These are phyloP conservation scores for Coemansia brasiliensis DNA, from an alignment of 192 early-diverging fungal genomes.

Conservation along the genomic window DNA sequence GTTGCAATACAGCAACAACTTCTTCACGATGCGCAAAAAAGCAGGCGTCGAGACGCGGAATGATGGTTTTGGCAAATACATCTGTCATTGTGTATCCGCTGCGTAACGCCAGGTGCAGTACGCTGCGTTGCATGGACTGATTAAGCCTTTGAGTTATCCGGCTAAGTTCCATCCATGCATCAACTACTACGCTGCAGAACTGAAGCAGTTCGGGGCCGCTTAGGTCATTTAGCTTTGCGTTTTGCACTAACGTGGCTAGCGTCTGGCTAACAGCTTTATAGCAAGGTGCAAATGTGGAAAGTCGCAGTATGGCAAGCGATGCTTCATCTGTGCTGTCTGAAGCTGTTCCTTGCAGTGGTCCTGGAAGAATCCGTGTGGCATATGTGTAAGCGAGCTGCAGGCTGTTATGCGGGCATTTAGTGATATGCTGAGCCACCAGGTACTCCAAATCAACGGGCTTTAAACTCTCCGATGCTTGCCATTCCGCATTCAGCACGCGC, in stretches of 20 bases:
- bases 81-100: constrained; percentile 32
- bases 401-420: constrained; percentile 32
- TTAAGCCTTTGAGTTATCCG: constrained; percentile 28
- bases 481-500: constrained; percentile 25
- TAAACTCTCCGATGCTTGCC: constrained; percentile 11
- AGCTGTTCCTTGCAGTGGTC: background rate
- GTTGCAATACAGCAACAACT: constrained; percentile 21
- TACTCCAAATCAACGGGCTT: constrained; percentile 32
- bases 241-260: constrained; percentile 18
- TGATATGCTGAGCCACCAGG: constrained; percentile 29
- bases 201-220: constrained; percentile 18
- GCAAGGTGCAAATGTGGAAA: constrained; percentile 33
- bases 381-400: constrained; percentile 30
- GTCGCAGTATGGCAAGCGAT: constrained; percentile 9
- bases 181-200: constrained; percentile 17
- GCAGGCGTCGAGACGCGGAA: constrained; percentile 34
- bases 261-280: constrained; percentile 32
- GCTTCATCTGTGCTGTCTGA: background rate
- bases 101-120: constrained; percentile 25
- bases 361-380: constrained; percentile 17
- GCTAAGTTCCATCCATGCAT: constrained; percentile 36
- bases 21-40: constrained; percentile 31
- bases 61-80: constrained; percentile 24
- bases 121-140: constrained; percentile 12
- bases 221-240: constrained; percentile 11